A percentile compares a stretch with the other conserved stretches of the same genome.
These are phyloP conservation scores for Argentina anserina DNA, from an alignment of 306 rosid species.

Conservation along the genomic window DNA sequence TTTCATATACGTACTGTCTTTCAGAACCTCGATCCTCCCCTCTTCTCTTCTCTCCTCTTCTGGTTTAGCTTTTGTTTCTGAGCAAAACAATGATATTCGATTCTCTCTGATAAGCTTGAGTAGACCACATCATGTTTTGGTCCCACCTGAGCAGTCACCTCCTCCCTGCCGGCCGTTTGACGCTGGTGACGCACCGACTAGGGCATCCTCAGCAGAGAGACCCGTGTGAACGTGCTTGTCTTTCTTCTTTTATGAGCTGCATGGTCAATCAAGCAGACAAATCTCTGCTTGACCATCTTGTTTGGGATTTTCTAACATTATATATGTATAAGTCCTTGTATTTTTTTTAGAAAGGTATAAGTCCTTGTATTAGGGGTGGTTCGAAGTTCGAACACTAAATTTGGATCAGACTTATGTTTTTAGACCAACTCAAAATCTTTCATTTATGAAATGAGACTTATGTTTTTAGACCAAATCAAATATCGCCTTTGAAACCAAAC, in stretches of 20 bases:
- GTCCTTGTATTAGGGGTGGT: no score
- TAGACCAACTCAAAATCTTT: no score
- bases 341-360: no score
- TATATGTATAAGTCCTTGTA: no score
- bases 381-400: no score
- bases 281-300: not conserved
- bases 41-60: no score
- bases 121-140: not conserved
- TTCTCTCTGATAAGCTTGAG: not conserved
- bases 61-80: not conserved
- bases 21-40: not conserved
- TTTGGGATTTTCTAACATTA: no score
- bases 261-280: not conserved
- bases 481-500: no score
- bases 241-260: not conserved
- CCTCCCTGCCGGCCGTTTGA: constrained; percentile 3
- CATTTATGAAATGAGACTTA: no score
- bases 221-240: not conserved
- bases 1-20: not conserved
- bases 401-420: no score
- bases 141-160: not conserved
- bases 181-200: not conserved
- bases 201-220: not conserved
- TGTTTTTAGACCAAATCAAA: no score
- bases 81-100: not conserved